A percentile compares a stretch with the other conserved stretches of the same genome.
Conservation (phyloP, 2,329 filamentous ascomycete genomes). For the Seiridium unicorne region DNA sequence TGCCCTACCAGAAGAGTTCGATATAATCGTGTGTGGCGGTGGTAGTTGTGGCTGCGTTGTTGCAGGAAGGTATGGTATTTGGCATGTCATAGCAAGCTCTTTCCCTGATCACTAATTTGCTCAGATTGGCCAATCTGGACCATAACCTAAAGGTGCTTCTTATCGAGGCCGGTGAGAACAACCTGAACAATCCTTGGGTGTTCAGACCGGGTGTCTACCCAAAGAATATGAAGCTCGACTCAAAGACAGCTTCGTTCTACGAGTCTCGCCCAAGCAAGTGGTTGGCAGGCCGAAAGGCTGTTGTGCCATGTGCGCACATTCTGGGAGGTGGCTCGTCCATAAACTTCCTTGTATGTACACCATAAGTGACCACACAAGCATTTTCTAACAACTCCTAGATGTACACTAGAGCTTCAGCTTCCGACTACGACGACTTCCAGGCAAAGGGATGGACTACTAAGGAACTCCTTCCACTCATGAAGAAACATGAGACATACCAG, state of each 20-base stretch:
- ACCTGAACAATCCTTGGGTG: conserved; percentile 77
- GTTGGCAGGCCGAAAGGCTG: conserved; percentile 67
- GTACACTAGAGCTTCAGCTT: conserved; percentile 71
- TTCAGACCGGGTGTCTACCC: conserved; percentile 75
- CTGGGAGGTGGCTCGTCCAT: conserved; percentile 72
- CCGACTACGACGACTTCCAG: conserved; percentile 77
- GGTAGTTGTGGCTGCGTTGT: conserved; percentile 65
- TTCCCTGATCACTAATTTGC: conserved; percentile 30
- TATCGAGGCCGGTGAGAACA: conserved; percentile 31
- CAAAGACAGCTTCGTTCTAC: conserved; percentile 66
- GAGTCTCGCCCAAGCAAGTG: conserved; percentile 73
- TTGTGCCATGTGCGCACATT: conserved; percentile 73
- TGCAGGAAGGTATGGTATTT: conserved; percentile 45
- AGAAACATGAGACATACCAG: conserved; percentile 79
- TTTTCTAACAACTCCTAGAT: conserved; percentile 41
- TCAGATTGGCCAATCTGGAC: conserved; percentile 70
- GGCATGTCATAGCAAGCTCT: too few relatives aligned
- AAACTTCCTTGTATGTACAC: conserved; percentile 66
- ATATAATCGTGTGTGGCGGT: conserved; percentile 77
- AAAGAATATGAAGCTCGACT: conserved; percentile 58
- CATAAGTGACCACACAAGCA: too few relatives aligned
- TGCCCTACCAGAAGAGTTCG: conserved; percentile 69
- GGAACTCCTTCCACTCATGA: conserved; percentile 74
- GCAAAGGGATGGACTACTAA: conserved; percentile 77
- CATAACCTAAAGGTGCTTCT: conserved; percentile 65